phyloP scores from a whole-genome alignment of 2,329 filamentous ascomycete genomes.

The Meredithiella fracta region DNA sequence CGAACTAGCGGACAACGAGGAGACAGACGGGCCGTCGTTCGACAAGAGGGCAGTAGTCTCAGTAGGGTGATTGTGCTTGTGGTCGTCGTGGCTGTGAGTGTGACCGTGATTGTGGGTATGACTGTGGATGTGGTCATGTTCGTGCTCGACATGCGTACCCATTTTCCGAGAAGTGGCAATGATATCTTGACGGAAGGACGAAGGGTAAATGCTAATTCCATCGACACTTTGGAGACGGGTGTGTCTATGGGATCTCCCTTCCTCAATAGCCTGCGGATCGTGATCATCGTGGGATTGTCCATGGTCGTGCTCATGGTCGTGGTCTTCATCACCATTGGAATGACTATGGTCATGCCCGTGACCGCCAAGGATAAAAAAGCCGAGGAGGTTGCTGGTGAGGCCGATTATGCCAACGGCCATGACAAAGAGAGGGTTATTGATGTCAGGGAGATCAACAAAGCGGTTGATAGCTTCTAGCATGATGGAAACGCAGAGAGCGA shows the following conservation, averaged over 20 bases:
- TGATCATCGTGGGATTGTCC: conserved; percentile 23
- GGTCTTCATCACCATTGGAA: conserved; percentile 37
- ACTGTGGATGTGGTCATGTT: conserved; percentile 27
- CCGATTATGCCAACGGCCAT: conserved; percentile 78
- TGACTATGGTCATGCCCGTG: conserved; percentile 70
- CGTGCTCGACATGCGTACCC: conserved; percentile 31
- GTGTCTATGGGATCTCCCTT: conserved; percentile 21
- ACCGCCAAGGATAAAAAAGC: conserved; percentile 81
- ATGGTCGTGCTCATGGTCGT: conserved; percentile 30
- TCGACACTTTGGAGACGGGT: conserved; percentile 47
- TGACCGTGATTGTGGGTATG: conserved; percentile 1
- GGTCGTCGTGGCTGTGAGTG: conserved; percentile 12
- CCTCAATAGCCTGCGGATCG: conserved; percentile 29
- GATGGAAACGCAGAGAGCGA: conserved; percentile 90
- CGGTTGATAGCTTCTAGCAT: conserved; percentile 87
- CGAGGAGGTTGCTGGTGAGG: conserved; percentile 72
- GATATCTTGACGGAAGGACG: conserved; percentile 81
- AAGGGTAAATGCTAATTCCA: conserved; percentile 72
- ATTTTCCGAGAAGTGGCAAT: conserved; percentile 46
- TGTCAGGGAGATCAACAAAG: conserved; percentile 78
- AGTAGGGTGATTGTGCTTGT: conserved; percentile 20
- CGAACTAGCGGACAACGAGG: neutral
- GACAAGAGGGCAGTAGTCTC: conserved; percentile 33
- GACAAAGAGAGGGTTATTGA: conserved; percentile 71
- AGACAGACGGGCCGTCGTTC: conserved; percentile 17